Evolutionary conservation across 1,284 basidiomycete species (phyloP).

Genomic region (Austroboletus novae-zelandiae): DNA sequence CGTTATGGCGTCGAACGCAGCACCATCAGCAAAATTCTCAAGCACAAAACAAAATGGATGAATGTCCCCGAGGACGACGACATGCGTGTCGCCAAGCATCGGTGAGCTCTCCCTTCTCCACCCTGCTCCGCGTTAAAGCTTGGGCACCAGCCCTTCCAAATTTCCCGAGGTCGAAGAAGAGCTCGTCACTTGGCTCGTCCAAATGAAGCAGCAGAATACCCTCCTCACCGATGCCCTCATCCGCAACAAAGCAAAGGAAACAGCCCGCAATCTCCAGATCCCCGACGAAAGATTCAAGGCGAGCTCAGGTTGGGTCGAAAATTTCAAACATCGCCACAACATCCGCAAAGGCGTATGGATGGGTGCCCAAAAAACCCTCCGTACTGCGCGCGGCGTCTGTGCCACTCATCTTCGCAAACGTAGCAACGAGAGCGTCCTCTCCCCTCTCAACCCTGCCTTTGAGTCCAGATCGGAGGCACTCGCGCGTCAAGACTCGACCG

Average conservation of each 20-base stretch:
- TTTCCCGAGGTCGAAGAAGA: slow-evolving; percentile 75
- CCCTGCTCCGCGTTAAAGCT: slow-evolving; percentile 7
- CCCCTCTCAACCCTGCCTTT: slow-evolving; percentile 38
- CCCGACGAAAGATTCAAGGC: slow-evolving; percentile 82
- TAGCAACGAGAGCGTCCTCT: slow-evolving; percentile 34
- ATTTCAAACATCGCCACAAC: slow-evolving; percentile 81
- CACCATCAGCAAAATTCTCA: slow-evolving; percentile 92
- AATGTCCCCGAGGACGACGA: slow-evolving; percentile 58
- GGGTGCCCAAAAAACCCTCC: slow-evolving; percentile 37
- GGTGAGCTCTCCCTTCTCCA: slow-evolving; percentile 40
- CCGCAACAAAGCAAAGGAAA: slow-evolving; percentile 66
- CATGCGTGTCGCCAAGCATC: slow-evolving; percentile 59
- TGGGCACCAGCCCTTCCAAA: slow-evolving; percentile 57
- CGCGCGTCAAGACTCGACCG: slow-evolving; percentile 26
- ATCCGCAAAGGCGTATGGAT: slow-evolving; percentile 66
- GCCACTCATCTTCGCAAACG: slow-evolving; percentile 35
- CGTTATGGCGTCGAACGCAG: slow-evolving; percentile 82
- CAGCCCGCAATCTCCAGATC: slow-evolving; percentile 58
- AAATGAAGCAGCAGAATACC: slow-evolving; percentile 49
- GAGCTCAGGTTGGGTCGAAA: slow-evolving; percentile 87
- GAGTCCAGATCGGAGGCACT: slow-evolving; percentile 29
- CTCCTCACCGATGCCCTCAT: slow-evolving; percentile 71
- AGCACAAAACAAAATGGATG: slow-evolving; percentile 81
- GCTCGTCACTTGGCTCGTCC: slow-evolving; percentile 60
- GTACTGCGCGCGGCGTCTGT: slow-evolving; percentile 30